phyloP scores from a whole-genome alignment of 495 filamentous ascomycete species.

The Aspergillus ellipticus region DNA sequence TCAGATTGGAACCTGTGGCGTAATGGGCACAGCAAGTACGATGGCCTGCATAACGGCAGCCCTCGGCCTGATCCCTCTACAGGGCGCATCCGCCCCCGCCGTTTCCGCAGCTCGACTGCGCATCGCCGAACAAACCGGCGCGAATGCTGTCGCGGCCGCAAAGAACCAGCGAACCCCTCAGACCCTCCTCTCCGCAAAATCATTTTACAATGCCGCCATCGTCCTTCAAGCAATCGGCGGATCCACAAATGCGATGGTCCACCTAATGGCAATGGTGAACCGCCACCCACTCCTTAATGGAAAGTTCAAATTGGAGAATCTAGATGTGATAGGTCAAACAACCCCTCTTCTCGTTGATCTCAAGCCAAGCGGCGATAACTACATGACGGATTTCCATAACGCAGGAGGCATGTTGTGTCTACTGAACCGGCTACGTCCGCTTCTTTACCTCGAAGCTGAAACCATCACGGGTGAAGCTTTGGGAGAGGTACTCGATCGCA shows the following conservation, averaged over 20 bases:
- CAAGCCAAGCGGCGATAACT: constrained; percentile 65
- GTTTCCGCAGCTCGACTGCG: constrained; percentile 61
- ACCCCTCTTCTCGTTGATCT: constrained; percentile 63
- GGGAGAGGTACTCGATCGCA: constrained; percentile 49
- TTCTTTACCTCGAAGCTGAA: constrained; percentile 53
- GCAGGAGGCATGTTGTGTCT: constrained; percentile 62
- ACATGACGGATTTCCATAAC: constrained; percentile 71
- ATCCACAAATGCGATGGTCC: constrained; percentile 65
- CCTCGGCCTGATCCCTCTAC: constrained; percentile 61
- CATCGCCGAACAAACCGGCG: constrained; percentile 61
- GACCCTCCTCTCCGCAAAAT: constrained; percentile 52
- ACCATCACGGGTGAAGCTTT: constrained; percentile 59
- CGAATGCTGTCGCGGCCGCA: constrained; percentile 49
- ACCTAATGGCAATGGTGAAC: constrained; percentile 61
- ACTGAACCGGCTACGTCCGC: constrained; percentile 51
- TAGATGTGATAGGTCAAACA: constrained; percentile 57
- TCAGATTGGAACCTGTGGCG: constrained; percentile 64
- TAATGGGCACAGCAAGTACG: constrained; percentile 68
- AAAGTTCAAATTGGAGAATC: constrained; percentile 50
- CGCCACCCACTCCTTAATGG: constrained; percentile 54
- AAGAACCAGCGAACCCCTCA: constrained; percentile 46
- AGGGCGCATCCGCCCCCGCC: constrained; percentile 58
- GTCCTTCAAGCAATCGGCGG: constrained; percentile 68
- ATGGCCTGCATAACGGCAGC: constrained; percentile 65
- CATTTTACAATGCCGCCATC: constrained; percentile 64